A percentile compares a stretch with the other conserved stretches of the same genome.
phyloP scores from a whole-genome alignment of 2,329 filamentous ascomycete genomes.

The Metarhizium anisopliae region DNA sequence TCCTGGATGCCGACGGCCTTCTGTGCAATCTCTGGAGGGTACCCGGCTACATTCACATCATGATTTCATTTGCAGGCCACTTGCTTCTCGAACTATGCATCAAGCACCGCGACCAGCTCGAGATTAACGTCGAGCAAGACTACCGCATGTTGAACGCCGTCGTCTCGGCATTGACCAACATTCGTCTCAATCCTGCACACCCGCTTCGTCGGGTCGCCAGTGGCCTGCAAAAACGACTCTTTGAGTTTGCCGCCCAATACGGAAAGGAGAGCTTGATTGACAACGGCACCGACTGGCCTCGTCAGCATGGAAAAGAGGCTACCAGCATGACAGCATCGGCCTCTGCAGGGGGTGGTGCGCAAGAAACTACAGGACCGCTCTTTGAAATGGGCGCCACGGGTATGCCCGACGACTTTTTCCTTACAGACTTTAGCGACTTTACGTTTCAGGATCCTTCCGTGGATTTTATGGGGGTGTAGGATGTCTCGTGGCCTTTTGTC shows the following conservation, averaged over 20 bases:
- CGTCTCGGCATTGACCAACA: background rate
- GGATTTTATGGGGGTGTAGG: background rate
- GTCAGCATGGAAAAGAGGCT: background rate
- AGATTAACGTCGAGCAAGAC: slow-evolving; percentile 1
- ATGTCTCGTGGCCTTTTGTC: background rate
- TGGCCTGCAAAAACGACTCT: slow-evolving; percentile 1
- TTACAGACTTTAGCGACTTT: background rate
- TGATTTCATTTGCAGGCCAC: slow-evolving; percentile 7
- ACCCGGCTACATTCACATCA: slow-evolving; percentile 5
- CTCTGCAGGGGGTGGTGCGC: background rate
- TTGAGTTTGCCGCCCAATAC: slow-evolving; percentile 4
- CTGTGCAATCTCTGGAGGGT: background rate
- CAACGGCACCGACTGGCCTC: background rate
- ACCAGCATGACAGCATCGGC: background rate
- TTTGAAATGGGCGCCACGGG: background rate
- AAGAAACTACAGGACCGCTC: background rate
- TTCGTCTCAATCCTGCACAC: background rate
- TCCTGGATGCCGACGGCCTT: background rate
- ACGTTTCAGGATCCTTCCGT: background rate
- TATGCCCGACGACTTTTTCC: background rate
- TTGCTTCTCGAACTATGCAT: slow-evolving; percentile 4
- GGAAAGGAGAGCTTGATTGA: slow-evolving; percentile 2
- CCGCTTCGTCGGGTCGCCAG: slow-evolving; percentile 1
- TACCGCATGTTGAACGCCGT: background rate
- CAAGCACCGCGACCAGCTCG: slow-evolving; percentile 2